Evolutionary conservation across 352 stramenopile species (phyloP).

Genomic region (Phytophthora boehmeriae): DNA sequence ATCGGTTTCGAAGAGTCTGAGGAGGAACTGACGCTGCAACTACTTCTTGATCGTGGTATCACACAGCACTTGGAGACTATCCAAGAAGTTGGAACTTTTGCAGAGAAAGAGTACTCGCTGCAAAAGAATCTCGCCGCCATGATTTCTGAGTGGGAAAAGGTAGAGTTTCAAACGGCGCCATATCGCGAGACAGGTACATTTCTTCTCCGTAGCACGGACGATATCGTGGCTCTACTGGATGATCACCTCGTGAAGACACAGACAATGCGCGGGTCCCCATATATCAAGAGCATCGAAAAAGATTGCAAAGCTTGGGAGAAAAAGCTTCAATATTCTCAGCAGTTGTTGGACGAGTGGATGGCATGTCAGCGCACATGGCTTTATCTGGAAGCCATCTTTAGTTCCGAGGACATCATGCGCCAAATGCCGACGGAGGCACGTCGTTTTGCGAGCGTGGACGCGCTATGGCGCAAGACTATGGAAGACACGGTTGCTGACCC

Average conservation of each 20-base stretch:
- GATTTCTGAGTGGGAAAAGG: constrained; percentile 93
- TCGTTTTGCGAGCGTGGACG: constrained; percentile 89
- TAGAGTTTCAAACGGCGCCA: constrained; percentile 92
- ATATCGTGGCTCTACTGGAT: constrained; percentile 93
- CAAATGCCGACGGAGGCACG: constrained; percentile 94
- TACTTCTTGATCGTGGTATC: constrained; percentile 85
- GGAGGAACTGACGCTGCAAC: constrained; percentile 84
- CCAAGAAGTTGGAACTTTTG: constrained; percentile 89
- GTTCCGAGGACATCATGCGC: constrained; percentile 95
- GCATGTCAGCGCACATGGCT: constrained; percentile 94
- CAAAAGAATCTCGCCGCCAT: constrained; percentile 94
- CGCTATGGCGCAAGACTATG: constrained; percentile 93
- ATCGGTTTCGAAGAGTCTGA: constrained; percentile 89
- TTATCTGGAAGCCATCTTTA: constrained; percentile 97
- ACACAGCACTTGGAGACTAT: constrained; percentile 91
- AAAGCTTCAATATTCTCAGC: constrained; percentile 88
- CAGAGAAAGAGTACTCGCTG: constrained; percentile 95
- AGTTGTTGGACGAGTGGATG: constrained; percentile 96
- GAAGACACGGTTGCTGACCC: constrained; percentile 88
- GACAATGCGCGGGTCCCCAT: constrained; percentile 94
- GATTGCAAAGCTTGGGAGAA: constrained; percentile 91
- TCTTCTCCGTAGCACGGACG: constrained; percentile 85
- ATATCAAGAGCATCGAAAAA: constrained; percentile 94
- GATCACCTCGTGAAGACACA: constrained; percentile 96
- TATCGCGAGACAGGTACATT: constrained; percentile 95